These are phyloP conservation scores for Endocladia muricata DNA, from an alignment of 31 red algal species.

Conservation along the genomic window DNA sequence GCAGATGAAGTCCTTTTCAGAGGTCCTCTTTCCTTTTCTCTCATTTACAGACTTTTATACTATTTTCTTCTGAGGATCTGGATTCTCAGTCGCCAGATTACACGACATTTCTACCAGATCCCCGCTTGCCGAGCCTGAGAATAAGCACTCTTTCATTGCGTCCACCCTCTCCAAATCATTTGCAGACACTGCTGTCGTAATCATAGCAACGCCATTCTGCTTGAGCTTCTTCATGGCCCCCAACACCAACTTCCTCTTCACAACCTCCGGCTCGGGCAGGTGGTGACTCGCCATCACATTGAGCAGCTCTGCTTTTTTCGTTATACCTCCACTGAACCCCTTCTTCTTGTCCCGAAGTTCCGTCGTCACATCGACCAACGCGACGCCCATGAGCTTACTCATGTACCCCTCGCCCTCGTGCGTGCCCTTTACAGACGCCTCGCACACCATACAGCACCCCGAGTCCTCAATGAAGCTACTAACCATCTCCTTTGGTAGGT, in stretches of 20 bases:
- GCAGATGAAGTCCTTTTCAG: no score
- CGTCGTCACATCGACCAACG: conserved; percentile 24
- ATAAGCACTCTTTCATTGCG: conserved; percentile 8
- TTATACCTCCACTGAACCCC: background rate
- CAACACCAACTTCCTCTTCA: conserved; percentile 46
- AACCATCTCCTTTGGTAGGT: conserved; percentile 7
- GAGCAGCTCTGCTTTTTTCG: conserved; percentile 29
- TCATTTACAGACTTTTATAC: background rate
- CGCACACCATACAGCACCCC: conserved; percentile 35
- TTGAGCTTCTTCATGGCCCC: conserved; percentile 59
- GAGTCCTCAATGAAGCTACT: conserved; percentile 30
- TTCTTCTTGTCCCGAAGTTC: background rate
- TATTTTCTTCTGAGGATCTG: conserved; percentile 54
- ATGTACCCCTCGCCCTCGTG: conserved; percentile 59
- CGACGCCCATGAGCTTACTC: conserved; percentile 24
- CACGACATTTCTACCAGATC: conserved; percentile 17
- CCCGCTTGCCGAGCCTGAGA: background rate
- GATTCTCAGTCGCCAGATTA: conserved; percentile 17
- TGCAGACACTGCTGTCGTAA: background rate
- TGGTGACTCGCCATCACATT: background rate
- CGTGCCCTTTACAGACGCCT: conserved; percentile 50
- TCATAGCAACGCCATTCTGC: conserved; percentile 14
- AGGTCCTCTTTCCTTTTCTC: no score
- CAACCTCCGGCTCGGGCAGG: conserved; percentile 10
- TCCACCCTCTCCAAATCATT: background rate